These are phyloP conservation scores for Vigna mungo DNA, from an alignment of 306 rosid species.

Conservation along the genomic window DNA sequence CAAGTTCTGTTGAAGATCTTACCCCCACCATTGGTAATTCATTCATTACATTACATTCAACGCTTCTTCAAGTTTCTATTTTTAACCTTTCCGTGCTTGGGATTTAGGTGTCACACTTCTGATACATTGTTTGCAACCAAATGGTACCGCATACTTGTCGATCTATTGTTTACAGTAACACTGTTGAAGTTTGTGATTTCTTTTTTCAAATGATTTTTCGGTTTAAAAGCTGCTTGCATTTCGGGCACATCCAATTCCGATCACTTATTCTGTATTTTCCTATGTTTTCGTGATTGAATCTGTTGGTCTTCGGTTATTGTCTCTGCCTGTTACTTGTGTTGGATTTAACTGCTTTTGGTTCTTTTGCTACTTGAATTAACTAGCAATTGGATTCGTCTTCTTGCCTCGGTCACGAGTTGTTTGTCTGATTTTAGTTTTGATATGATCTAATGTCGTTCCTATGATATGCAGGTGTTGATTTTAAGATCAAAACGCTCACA, in stretches of 20 bases:
- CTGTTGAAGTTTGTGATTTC: conserved; percentile 4
- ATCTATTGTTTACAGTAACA: conserved; percentile 47
- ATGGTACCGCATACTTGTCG: conserved; percentile 33
- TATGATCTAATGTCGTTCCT: conserved; percentile 26
- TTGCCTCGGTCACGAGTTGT: conserved; percentile 5
- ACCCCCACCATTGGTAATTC: conserved; percentile 88
- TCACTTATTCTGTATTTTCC: neutral
- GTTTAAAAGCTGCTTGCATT: conserved; percentile 16
- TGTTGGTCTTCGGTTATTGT: neutral
- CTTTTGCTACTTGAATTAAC: conserved; percentile 3
- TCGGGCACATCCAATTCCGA: neutral
- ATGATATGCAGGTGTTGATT: conserved; percentile 83
- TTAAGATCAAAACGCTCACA: conserved; percentile 85
- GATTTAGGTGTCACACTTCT: neutral
- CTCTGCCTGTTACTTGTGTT: neutral
- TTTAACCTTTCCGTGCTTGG: conserved; percentile 9
- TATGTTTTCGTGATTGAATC: neutral
- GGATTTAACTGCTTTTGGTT: conserved; percentile 20
- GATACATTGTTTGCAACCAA: conserved; percentile 9
- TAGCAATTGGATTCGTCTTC: neutral
- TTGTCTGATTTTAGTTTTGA: conserved; percentile 18
- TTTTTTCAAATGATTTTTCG: conserved; percentile 17
- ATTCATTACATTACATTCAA: neutral
- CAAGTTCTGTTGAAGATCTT: conserved; percentile 70
- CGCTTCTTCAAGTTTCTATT: neutral